phyloP scores from a whole-genome alignment of 2,329 filamentous ascomycete species.

The Stromatinia cepivora region DNA sequence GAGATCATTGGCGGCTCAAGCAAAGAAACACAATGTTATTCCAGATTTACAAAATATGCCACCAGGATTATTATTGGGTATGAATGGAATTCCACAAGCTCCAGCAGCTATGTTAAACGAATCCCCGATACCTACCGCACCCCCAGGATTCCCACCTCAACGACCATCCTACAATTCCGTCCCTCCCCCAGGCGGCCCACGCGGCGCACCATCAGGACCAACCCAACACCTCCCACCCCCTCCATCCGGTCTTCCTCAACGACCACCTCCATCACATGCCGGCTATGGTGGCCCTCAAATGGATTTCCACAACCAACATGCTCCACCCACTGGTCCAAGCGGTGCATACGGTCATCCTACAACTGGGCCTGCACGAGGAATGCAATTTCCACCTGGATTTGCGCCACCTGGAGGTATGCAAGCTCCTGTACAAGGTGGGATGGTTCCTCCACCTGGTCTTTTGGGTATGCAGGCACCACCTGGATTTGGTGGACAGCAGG shows the following conservation, averaged over 20 bases:
- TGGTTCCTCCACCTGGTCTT: conserved; percentile 17
- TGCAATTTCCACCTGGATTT: conserved; percentile 47
- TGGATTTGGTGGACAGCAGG: conserved; percentile 34
- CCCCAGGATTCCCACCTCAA: conserved; percentile 35
- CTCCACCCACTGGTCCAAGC: conserved; percentile 46
- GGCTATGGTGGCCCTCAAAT: conserved; percentile 65
- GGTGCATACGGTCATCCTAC: conserved; percentile 12
- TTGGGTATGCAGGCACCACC: conserved; percentile 37
- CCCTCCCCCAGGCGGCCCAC: conserved; percentile 38
- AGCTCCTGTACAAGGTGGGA: not conserved
- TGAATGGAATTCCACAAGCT: conserved; percentile 46
- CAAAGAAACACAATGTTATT: conserved; percentile 90
- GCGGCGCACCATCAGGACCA: conserved; percentile 46
- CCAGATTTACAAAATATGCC: conserved; percentile 56
- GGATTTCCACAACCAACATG: conserved; percentile 47
- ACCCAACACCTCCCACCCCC: conserved; percentile 53
- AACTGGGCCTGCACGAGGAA: not conserved
- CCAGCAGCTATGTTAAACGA: conserved; percentile 44
- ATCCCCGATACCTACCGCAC: conserved; percentile 27
- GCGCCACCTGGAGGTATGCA: conserved; percentile 14
- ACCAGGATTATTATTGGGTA: conserved; percentile 40
- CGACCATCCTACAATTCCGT: conserved; percentile 37
- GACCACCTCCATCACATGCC: conserved; percentile 67
- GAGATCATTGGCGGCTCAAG: conserved; percentile 84
- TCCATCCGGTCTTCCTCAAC: conserved; percentile 55